Base-by-base conservation (phyloP, 352 stramenopile genomes). In the Phytophthora meadii region DNA sequence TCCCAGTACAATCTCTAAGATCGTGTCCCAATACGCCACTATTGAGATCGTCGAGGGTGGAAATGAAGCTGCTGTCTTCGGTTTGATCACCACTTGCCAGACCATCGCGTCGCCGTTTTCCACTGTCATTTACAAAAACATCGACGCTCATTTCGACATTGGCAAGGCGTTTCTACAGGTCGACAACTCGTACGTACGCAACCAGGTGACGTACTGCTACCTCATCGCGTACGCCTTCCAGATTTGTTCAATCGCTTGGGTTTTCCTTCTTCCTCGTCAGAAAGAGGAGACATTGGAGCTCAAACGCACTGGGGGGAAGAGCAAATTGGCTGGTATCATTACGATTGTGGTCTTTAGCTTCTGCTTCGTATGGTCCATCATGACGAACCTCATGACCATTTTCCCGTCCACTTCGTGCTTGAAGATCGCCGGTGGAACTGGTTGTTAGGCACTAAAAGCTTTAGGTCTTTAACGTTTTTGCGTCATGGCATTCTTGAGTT, bases 301-400 rank as follows among this genome's bases (percentile, higher is more conserved):
- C 52, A 77, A 79, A 50, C 65, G 69, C 15, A 67, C 46, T 0
- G 73, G 72, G 41, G 72, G 70, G 8, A 72, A 64, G 37, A 84
- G 67, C 52, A 67, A 73, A 50, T 50, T 51, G 52, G 71, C 74
- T 24, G 77, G 77, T 28, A 61, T 73, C 51, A 52, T 73, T 28
- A 86, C 74, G 19, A 68, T 83, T 41, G 41, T 70, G 15, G 48
- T 82, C 27, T 65, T 82, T 52, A 52, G 46, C 24, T 83, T 83
- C 39, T 74, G 72, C 50, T 76, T 86, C 30, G 36, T 82, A 6
- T 83, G 77, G 77, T 54, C 74, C 15, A 59, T 83, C 63, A 74
- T 82, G 64, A 86, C 74, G 24, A 83, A 86, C 63, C 49, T 81
- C 63, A 79, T 86, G 72, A 74, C 72, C 6, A 79, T 83, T 39